Evolutionary conservation across 1,139 yeast species (phyloP).

Genomic region (Arxiozyma bovina): DNA sequence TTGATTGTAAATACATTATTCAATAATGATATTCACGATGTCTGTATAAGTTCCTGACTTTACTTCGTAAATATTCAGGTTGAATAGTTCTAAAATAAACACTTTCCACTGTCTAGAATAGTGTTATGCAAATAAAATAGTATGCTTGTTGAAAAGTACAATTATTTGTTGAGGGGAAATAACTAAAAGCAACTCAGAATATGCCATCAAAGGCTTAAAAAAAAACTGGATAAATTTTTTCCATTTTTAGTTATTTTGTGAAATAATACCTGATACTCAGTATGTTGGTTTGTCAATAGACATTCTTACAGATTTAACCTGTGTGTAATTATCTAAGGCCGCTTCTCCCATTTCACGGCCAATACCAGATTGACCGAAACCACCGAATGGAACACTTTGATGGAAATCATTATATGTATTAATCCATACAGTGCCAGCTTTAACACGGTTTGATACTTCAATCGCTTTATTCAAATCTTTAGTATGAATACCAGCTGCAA

Average conservation of each 20-base stretch:
- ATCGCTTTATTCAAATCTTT: slow-evolving; percentile 47
- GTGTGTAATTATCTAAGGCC: slow-evolving; percentile 58
- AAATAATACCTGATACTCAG: not conserved
- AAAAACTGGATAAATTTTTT: not conserved
- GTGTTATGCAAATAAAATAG: not conserved
- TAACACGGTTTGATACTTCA: slow-evolving; percentile 51
- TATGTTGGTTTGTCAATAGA: slow-evolving; percentile 15
- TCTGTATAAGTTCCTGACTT: slow-evolving; percentile 10
- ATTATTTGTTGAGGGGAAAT: not conserved
- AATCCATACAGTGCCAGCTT: slow-evolving; percentile 59
- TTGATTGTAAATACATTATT: slow-evolving; percentile 14
- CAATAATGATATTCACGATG: slow-evolving; percentile 13
- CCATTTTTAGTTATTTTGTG: no score
- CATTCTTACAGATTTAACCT: slow-evolving; percentile 47
- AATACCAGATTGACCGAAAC: slow-evolving; percentile 59
- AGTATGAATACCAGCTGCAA: slow-evolving; percentile 69
- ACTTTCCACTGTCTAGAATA: slow-evolving; percentile 1
- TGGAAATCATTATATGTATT: slow-evolving; percentile 59
- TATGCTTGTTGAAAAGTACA: not conserved
- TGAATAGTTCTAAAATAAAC: slow-evolving; percentile 1
- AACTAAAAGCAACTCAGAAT: not conserved
- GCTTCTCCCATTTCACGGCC: slow-evolving; percentile 69
- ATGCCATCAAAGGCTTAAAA: not conserved
- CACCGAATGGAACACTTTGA: slow-evolving; percentile 47
- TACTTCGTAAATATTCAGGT: slow-evolving; percentile 16